These are phyloP conservation scores for Neophaeococcomyces mojaviensis DNA, from an alignment of 2,329 filamentous ascomycete genomes.

Conservation along the genomic window DNA sequence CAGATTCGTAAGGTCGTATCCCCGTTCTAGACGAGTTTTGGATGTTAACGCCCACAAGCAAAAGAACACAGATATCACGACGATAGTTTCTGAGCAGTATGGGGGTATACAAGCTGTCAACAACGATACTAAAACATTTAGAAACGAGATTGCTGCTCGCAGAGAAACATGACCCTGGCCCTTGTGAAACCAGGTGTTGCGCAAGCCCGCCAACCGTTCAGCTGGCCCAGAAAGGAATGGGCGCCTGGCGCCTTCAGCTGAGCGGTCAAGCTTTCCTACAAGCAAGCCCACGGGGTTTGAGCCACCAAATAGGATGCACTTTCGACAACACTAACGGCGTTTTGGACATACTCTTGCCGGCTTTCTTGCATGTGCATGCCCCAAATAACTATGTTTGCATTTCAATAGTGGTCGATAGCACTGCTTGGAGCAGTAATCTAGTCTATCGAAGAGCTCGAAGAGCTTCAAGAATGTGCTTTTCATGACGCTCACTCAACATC, in stretches of 20 bases:
- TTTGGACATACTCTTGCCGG: too few relatives aligned
- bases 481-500: not conserved
- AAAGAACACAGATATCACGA: not conserved
- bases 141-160: not conserved
- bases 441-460: slow-evolving; percentile 1
- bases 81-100: too few relatives aligned
- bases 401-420: too few relatives aligned
- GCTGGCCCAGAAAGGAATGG: not conserved
- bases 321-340: too few relatives aligned
- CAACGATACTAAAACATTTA: not conserved
- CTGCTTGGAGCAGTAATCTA: not conserved
- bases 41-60: not conserved
- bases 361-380: too few relatives aligned
- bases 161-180: not conserved
- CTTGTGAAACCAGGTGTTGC: not conserved
- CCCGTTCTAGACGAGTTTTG: too few relatives aligned
- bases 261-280: not conserved
- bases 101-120: too few relatives aligned
- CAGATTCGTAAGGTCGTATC: too few relatives aligned
- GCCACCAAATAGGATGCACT: too few relatives aligned
- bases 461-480: not conserved
- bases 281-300: too few relatives aligned
- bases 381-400: too few relatives aligned
- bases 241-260: not conserved
- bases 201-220: slow-evolving; percentile 5